Percentiles rank a stretch among this genome's conserved stretches.
Evolutionary conservation across 2,329 filamentous ascomycete species (phyloP).

Genomic region (Fusarium albidum): DNA sequence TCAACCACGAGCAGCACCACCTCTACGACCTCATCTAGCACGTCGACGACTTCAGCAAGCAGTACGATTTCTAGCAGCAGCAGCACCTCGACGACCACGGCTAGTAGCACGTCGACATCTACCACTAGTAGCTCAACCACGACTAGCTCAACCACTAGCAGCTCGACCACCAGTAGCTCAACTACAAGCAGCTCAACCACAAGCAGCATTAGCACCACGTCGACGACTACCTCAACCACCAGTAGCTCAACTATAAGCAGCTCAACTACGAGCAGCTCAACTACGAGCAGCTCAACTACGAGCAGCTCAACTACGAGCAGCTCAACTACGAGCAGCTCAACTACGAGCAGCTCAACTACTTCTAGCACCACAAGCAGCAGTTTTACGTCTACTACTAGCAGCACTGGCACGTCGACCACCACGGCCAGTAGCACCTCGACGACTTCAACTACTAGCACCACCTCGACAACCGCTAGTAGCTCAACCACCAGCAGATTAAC

Average conservation of each 20-base stretch:
- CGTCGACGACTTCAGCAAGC: not conserved
- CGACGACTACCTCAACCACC: no score
- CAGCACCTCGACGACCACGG: not conserved
- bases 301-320: not conserved
- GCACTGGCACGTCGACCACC: no score
- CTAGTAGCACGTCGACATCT: no score
- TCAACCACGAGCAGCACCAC: not conserved
- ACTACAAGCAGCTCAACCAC: not conserved
- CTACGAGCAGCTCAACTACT: not conserved
- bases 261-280: no score
- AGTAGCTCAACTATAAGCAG: not conserved
- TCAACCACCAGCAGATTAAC: not conserved
- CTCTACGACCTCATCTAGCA: not conserved
- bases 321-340: not conserved
- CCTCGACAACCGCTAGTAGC: not conserved
- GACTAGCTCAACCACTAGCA: not conserved
- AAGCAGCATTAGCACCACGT: no score
- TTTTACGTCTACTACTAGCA: not conserved
- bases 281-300: not conserved
- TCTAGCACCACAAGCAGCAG: not conserved
- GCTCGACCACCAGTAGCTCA: not conserved
- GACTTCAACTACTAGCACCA: not conserved
- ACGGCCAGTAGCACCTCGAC: not conserved
- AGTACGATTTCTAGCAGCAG: fast-evolving
- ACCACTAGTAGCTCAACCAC: no score